Evolutionary conservation across 2,329 filamentous ascomycete genomes (phyloP).

Genomic region (Juglanconis oblonga): DNA sequence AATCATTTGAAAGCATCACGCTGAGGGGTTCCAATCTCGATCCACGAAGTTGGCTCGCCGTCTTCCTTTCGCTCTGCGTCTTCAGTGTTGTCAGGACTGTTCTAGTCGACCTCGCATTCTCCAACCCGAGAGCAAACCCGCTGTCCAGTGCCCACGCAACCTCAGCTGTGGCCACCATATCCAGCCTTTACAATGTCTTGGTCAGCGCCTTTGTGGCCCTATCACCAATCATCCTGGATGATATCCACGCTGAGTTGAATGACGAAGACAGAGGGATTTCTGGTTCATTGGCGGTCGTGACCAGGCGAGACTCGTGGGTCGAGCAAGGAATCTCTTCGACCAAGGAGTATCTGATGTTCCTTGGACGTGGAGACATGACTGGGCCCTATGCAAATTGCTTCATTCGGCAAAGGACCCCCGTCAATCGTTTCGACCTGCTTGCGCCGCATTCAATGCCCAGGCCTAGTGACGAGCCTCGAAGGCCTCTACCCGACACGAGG

Average conservation of each 20-base stretch:
- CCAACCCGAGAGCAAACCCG: conserved; percentile 20
- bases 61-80: conserved; percentile 56
- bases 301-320: conserved; percentile 46
- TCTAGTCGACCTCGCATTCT: conserved; percentile 42
- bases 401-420: conserved; percentile 35
- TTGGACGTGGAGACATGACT: conserved; percentile 43
- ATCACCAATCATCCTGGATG: conserved; percentile 44
- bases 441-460: conserved; percentile 32
- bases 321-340: conserved; percentile 44
- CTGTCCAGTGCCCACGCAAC: not conserved
- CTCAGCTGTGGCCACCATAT: conserved; percentile 35
- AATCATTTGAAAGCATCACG: conserved; percentile 47
- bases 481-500: conserved; percentile 37
- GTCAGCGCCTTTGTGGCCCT: conserved; percentile 47
- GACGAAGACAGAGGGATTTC: conserved; percentile 44
- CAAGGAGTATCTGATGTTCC: conserved; percentile 46
- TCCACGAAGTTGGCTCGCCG: conserved; percentile 46
- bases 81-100: conserved; percentile 55
- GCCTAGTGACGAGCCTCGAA: conserved; percentile 32
- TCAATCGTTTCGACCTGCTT: conserved; percentile 28
- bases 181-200: conserved; percentile 49
- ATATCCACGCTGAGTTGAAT: conserved; percentile 37
- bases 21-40: conserved; percentile 36
- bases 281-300: conserved; percentile 40
- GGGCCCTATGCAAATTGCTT: conserved; percentile 39